These are phyloP conservation scores for Fagus crenata DNA, from an alignment of 306 rosid genomes.

Conservation along the genomic window DNA sequence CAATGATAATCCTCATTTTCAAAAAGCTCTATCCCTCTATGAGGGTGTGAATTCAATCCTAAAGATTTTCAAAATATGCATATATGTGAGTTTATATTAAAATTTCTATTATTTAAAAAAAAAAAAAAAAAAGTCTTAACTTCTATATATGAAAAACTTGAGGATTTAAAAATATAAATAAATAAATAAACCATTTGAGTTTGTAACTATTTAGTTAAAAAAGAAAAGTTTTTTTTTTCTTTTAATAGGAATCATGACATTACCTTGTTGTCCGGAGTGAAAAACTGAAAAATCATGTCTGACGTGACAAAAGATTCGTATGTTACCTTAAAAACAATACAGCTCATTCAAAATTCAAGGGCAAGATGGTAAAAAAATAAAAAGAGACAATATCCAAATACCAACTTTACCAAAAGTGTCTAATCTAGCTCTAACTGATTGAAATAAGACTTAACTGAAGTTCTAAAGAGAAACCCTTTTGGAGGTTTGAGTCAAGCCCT, in stretches of 20 bases:
- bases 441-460: not conserved
- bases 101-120: no score
- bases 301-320: conserved; percentile 41
- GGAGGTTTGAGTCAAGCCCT: not conserved
- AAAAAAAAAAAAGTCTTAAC: no score
- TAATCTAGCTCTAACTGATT: not conserved
- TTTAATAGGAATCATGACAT: conserved; percentile 26
- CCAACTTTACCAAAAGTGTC: not conserved
- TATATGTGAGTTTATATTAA: no score
- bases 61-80: no score
- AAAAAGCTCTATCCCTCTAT: no score
- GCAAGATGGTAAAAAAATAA: not conserved
- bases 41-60: no score
- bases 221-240: not conserved
- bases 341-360: conserved; percentile 8
- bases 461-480: not conserved
- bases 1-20: no score
- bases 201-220: not conserved
- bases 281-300: conserved; percentile 35
- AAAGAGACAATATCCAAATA: not conserved
- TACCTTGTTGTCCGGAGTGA: conserved; percentile 32
- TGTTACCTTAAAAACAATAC: conserved; percentile 11
- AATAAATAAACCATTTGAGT: no score
- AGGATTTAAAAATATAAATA: no score
- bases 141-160: no score